Evolutionary conservation across 352 stramenopile genomes (phyloP).

Genomic region (Globisporangium paroecandrum): DNA sequence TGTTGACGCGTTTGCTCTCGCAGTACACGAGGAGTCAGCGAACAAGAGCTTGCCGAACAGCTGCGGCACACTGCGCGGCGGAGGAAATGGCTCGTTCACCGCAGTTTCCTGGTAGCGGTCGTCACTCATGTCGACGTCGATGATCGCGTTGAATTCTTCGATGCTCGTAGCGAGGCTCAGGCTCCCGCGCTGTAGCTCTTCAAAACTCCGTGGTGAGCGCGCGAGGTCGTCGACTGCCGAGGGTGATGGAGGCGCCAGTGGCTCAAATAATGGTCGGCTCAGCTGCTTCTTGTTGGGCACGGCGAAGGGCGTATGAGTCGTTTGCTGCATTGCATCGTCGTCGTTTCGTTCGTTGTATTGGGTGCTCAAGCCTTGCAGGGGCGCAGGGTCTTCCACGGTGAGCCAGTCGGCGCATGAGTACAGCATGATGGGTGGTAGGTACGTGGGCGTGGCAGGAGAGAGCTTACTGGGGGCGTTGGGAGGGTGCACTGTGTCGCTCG

Average conservation of each 20-base stretch:
- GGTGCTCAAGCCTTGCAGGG: neutral
- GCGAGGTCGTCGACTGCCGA: neutral
- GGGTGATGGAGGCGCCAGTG: neutral
- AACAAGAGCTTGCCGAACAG: constrained; percentile 6
- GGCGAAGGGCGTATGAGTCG: neutral
- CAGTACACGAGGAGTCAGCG: neutral
- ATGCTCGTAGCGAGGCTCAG: constrained; percentile 15
- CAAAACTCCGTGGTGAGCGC: constrained; percentile 7
- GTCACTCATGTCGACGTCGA: constrained; percentile 10
- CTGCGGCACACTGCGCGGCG: neutral
- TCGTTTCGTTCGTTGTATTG: neutral
- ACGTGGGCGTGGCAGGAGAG: neutral
- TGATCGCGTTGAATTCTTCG: constrained; percentile 24
- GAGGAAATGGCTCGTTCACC: neutral
- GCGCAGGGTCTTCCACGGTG: neutral
- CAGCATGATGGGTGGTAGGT: constrained; percentile 3
- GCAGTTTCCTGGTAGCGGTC: neutral
- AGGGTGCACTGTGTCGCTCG: too few relatives aligned
- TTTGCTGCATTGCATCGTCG: neutral
- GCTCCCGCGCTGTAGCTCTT: constrained; percentile 7
- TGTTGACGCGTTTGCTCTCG: neutral
- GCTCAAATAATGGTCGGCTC: neutral
- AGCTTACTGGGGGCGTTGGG: neutral
- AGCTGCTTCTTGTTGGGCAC: neutral
- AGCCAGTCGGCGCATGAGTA: constrained; percentile 25